phyloP scores from a whole-genome alignment of 805 yeast species.

The Saturnispora bothae region DNA sequence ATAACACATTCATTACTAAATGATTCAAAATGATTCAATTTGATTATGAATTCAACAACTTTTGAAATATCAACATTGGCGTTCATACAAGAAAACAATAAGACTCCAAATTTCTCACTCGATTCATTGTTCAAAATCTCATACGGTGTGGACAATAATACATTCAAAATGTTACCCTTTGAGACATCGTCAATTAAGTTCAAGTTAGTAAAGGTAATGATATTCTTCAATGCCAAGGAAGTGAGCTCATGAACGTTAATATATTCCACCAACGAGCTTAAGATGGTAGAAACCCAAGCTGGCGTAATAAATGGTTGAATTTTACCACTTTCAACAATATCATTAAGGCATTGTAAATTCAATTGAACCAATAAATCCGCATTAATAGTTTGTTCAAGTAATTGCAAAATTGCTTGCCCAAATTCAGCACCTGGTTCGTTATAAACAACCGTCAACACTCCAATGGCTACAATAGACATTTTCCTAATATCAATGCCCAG shows the following conservation, averaged over 20 bases:
- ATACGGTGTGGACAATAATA: neutral
- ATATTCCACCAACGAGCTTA: conserved; percentile 15
- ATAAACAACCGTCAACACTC: conserved; percentile 14
- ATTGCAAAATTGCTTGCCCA: conserved; percentile 9
- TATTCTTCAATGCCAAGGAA: conserved; percentile 13
- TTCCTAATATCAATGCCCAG: conserved; percentile 26
- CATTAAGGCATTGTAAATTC: conserved; percentile 16
- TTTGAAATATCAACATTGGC: neutral
- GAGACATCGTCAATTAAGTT: conserved; percentile 10
- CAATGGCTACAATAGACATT: conserved; percentile 14
- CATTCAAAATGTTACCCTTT: conserved; percentile 3
- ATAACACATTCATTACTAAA: conserved; percentile 16
- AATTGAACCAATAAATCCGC: conserved; percentile 22
- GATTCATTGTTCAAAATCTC: conserved; percentile 1
- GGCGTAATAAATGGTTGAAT: conserved; percentile 7
- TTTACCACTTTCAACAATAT: conserved; percentile 11
- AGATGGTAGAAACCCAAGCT: conserved; percentile 17
- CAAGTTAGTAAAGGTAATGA: conserved; percentile 9
- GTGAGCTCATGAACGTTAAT: conserved; percentile 16
- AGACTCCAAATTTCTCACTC: neutral
- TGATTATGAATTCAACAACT: neutral
- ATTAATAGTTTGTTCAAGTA: conserved; percentile 19
- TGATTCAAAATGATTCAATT: conserved; percentile 1
- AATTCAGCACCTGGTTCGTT: neutral
- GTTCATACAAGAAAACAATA: neutral